Evolutionary conservation across 1,284 basidiomycete species (phyloP), one percentile per base, ranked within the genome.

Genomic region (Exobasidium rhododendri): DNA sequence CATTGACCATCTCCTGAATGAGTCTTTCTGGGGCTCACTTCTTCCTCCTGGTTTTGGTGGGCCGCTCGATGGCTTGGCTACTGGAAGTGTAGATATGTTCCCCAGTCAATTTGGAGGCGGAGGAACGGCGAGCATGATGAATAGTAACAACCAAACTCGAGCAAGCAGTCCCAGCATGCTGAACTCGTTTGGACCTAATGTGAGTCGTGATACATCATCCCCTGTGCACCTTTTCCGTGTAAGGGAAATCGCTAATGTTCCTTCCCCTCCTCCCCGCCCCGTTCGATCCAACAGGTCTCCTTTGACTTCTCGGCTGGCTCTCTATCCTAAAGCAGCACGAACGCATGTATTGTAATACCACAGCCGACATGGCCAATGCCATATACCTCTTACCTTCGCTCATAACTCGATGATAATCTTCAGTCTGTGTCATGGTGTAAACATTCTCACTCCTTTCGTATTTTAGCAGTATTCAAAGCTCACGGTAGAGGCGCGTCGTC

Each of bases 11-110:
- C 44, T 66, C 17, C 56, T 66, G 20, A 59, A 64, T 35, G 71
- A 73, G 47, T 68, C 65, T 40, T 75, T 73, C 56, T 75, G 73
- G 73, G 65, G 66, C 35, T 66, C 67, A 0, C 62, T 75, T 4
- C 59, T 75, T 1, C 73, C 73, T 0, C 71, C 71, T 14, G 73
- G 73, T 22, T 74, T 75, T 58, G 65, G 56, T 31, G 56, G 56
- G 22, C 35, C 56, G 17, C 30, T 57, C n/a, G 46, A 50, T 57
- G 43, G 32, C 20, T 22, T 56, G n/a, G 58, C 43, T 3, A 57
- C 32, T n/a, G 56, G 43, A 14, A 50, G 32, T 22, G 35, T 57
- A 14, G 56, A 57, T 32, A 55, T 55, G 52, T 44, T 26, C 35
- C 52, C 52, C 4, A 40, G 20, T 4, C 7, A 17, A 10, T 7